Conservation (phyloP, 176 grass and related monocot genomes). For the Aechmea fasciata region DNA sequence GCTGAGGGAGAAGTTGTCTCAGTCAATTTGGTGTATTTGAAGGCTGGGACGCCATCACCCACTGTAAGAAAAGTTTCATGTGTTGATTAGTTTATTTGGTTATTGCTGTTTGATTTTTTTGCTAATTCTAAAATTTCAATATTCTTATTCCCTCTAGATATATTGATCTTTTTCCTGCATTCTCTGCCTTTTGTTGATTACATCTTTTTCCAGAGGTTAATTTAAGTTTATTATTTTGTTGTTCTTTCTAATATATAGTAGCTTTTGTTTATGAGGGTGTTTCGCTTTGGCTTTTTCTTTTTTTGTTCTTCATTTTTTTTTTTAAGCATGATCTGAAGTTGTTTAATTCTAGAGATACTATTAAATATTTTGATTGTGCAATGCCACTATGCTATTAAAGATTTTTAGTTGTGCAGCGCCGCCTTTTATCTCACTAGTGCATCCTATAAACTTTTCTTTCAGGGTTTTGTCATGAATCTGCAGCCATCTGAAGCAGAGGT, state of each 20-base stretch:
- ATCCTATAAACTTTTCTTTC: conserved; percentile 9
- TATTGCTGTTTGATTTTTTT: neutral
- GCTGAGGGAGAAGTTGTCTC: conserved; percentile 84
- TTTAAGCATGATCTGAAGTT: neutral
- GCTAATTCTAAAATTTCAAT: neutral
- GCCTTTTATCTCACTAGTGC: neutral
- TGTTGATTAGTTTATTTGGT: neutral
- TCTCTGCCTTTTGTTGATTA: too few species aligned
- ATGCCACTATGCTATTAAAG: too few species aligned
- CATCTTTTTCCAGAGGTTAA: too few species aligned
- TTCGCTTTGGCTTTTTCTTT: too few species aligned
- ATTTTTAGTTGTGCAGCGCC: neutral
- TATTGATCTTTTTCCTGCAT: too few species aligned
- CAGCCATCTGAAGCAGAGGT: conserved; percentile 95
- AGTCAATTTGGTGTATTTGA: conserved; percentile 79
- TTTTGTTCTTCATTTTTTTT: neutral
- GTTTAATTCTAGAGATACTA: too few species aligned
- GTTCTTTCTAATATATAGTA: too few species aligned
- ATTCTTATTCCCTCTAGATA: too few species aligned
- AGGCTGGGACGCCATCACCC: conserved; percentile 71
- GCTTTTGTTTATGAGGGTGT: too few species aligned
- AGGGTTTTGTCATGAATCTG: conserved; percentile 99
- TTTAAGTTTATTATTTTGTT: too few species aligned
- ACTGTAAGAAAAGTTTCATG: conserved; percentile 45
- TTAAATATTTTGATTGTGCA: too few species aligned